Evolutionary conservation across 2,329 filamentous ascomycete genomes (phyloP).

Genomic region (Botrytis fragariae): DNA sequence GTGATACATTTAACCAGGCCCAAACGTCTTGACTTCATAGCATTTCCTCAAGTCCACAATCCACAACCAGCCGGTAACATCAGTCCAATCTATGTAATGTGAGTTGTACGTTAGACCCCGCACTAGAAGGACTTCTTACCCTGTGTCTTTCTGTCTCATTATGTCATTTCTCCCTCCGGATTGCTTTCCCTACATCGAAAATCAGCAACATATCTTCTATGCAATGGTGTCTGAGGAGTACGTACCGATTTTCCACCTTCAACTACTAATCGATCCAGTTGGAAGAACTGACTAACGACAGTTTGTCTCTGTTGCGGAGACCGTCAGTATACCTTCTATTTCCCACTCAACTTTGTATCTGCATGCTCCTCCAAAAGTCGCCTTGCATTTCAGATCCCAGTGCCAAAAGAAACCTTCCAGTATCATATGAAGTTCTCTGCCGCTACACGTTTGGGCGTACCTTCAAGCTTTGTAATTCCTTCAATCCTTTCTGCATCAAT

Average conservation of each 20-base stretch:
- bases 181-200: slow-evolving; percentile 60
- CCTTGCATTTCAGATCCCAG: not conserved
- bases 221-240: slow-evolving; percentile 15
- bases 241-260: slow-evolving; percentile 79
- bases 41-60: not conserved
- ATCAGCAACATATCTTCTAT: slow-evolving; percentile 20
- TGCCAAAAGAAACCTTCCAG: not conserved
- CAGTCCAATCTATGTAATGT: slow-evolving; percentile 16
- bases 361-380: not conserved
- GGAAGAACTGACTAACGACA: slow-evolving; percentile 90
- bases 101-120: not conserved
- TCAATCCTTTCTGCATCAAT: slow-evolving; percentile 81
- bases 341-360: not conserved
- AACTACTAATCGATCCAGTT: slow-evolving; percentile 86
- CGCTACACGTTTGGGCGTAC: slow-evolving; percentile 48
- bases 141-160: slow-evolving; percentile 73
- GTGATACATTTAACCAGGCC: slow-evolving; percentile 4
- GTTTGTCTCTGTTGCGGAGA: slow-evolving; percentile 74
- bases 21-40: slow-evolving; percentile 4
- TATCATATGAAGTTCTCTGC: not conserved
- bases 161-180: slow-evolving; percentile 64
- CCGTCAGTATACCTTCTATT: slow-evolving; percentile 21
- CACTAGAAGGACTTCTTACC: slow-evolving; percentile 50
- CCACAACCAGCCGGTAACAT: not conserved
- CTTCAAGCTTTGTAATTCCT: slow-evolving; percentile 87